Evolutionary conservation across 805 yeast species (phyloP).

Genomic region (Kuraishia ogatae): DNA sequence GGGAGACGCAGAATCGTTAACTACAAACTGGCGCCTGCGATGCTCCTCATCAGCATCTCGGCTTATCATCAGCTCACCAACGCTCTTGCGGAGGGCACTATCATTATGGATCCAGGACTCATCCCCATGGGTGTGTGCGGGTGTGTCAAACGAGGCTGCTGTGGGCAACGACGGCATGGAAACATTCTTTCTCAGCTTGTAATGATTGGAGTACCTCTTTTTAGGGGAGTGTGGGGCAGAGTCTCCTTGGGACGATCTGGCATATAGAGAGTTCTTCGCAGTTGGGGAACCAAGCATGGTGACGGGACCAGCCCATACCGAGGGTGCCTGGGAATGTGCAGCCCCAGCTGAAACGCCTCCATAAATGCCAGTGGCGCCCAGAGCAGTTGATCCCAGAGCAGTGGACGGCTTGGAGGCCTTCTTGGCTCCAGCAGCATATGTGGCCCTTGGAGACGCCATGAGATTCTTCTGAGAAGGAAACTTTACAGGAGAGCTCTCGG

Average conservation of each 20-base stretch:
- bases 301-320: background rate
- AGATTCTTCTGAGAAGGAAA: background rate
- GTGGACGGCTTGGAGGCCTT: too few relatives aligned
- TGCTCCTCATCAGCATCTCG: background rate
- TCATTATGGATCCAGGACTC: slow-evolving; percentile 2
- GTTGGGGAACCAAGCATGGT: background rate
- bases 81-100: background rate
- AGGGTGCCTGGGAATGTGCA: background rate
- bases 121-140: slow-evolving; percentile 3
- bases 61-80: background rate
- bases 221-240: background rate
- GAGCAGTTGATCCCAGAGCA: too few relatives aligned
- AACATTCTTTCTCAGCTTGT: slow-evolving; percentile 17
- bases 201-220: slow-evolving; percentile 13
- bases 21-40: background rate
- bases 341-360: background rate
- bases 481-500: background rate
- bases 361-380: background rate
- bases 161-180: slow-evolving; percentile 19
- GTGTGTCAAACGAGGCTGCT: background rate
- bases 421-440: too few relatives aligned
- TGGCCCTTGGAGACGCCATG: too few relatives aligned
- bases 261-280: background rate
- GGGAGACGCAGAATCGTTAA: slow-evolving; percentile 1
- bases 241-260: background rate